Evolutionary conservation across 2,329 filamentous ascomycete genomes (phyloP).

Genomic region (Phoma sp.): DNA sequence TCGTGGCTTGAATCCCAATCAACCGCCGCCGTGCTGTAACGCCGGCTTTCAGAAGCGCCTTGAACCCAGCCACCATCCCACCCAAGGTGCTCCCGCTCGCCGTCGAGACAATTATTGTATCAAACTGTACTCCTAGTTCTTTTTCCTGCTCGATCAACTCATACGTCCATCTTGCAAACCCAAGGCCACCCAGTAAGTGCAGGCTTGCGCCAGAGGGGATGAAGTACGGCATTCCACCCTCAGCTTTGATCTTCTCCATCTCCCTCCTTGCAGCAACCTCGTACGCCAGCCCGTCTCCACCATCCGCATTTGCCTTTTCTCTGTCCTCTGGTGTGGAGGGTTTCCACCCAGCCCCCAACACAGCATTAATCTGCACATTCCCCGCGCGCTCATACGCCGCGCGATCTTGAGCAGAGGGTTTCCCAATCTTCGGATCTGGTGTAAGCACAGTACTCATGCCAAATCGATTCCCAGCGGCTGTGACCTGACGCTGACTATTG

Average conservation of each 20-base stretch:
- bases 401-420: constrained; percentile 1
- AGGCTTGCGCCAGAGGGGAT: constrained; percentile 14
- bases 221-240: constrained; percentile 14
- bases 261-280: constrained; percentile 12
- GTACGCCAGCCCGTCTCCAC: constrained; percentile 12
- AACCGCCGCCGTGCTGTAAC: not conserved
- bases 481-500: constrained; percentile 15
- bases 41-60: not conserved
- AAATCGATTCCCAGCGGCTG: constrained; percentile 7
- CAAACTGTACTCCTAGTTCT: constrained; percentile 1
- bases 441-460: constrained; percentile 12
- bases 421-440: constrained; percentile 11
- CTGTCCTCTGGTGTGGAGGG: constrained; percentile 2
- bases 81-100: constrained; percentile 14
- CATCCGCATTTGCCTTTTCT: not conserved
- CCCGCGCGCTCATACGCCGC: constrained; percentile 1
- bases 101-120: constrained; percentile 9
- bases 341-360: constrained; percentile 10
- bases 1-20: constrained; percentile 13
- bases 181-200: constrained; percentile 8
- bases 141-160: constrained; percentile 10
- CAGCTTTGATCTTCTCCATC: constrained; percentile 1
- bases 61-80: constrained; percentile 14
- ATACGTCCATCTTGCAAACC: constrained; percentile 12
- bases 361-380: constrained; percentile 11